A percentile compares a stretch with the other conserved stretches of the same genome.
Conservation (phyloP, 129 eudicot species). For the Dittrichia graveolens region DNA sequence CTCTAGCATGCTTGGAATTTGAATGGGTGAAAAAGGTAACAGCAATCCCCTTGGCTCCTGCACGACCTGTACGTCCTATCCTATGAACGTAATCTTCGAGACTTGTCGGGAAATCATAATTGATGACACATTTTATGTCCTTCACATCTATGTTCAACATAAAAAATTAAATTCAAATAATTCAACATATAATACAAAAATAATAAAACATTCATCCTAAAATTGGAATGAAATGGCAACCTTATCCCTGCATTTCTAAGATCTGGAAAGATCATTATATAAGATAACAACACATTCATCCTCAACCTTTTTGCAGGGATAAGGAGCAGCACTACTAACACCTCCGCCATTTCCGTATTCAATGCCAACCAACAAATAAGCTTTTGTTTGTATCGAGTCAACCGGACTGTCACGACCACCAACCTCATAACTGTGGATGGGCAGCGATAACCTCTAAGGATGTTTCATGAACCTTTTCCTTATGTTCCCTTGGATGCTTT, state of each 20-base stretch:
- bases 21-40: slow-evolving; percentile 85
- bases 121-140: slow-evolving; percentile 97
- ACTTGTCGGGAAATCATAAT: slow-evolving; percentile 90
- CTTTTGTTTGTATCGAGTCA: slow-evolving; percentile 59
- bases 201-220: neutral
- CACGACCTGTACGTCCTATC: slow-evolving; percentile 99
- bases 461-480: slow-evolving; percentile 13
- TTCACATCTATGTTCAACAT: slow-evolving; percentile 80
- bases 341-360: slow-evolving; percentile 45
- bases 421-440: slow-evolving; percentile 93
- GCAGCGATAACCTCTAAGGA: slow-evolving; percentile 54
- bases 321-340: slow-evolving; percentile 88
- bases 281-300: slow-evolving; percentile 52
- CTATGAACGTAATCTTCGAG: slow-evolving; percentile 99
- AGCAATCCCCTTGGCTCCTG: slow-evolving; percentile 96
- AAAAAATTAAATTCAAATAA: slow-evolving; percentile 21
- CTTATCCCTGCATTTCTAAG: slow-evolving; percentile 94
- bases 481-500: slow-evolving; percentile 19
- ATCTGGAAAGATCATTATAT: slow-evolving; percentile 49
- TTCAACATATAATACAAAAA: neutral
- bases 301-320: slow-evolving; percentile 95
- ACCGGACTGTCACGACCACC: slow-evolving; percentile 91
- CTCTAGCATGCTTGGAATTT: slow-evolving; percentile 74
- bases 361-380: slow-evolving; percentile 50
- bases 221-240: slow-evolving; percentile 52